Base-by-base conservation (phyloP, 1,284 basidiomycete genomes). In the Pterulicium gracile region DNA sequence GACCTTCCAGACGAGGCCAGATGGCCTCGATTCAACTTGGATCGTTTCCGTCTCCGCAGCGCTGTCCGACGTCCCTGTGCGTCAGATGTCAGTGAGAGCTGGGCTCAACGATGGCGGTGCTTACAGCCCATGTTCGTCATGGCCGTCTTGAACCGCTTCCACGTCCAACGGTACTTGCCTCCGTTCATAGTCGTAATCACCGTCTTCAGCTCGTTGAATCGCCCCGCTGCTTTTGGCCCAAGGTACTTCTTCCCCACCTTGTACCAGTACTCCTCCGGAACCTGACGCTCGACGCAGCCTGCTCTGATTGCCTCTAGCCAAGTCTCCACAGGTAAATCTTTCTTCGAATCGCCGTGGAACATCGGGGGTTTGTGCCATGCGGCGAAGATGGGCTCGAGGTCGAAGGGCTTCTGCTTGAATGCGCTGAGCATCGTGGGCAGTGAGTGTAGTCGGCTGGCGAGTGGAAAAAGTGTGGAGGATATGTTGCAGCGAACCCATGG, bases 121-220 rank as follows among this genome's bases (percentile, higher is more conserved):
- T 62, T 55, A 87, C 84, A 87, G 46, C 81, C 81, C 80, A 86
- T 82, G 57, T 77, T 86, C 46, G 70, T 63, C 75, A 87, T 80
- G 3, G 83, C 83, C 45, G 81, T 68, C 63, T 73, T 77, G 65
- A 81, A 87, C 52, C 76, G 80, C 65, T 84, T 81, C 83, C 83
- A 87, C 50, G 72, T 79, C 83, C 84, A 87, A 34, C 74, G 68
- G 55, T 85, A 85, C 54, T 75, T 79, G 15, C 81, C 79, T 4
- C 81, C 82, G 49, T 87, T 73, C 54, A 87, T 75, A 57, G 81
- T 75, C 43, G 70, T 65, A 66, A 87, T 74, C 49, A 87, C 81
- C 21, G 69, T 70, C 61, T 83, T 84, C 47, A 87, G 63, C 57
- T 85, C 81, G 34, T 72, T 64, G 50, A 87, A 67, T 49, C 82